phyloP scores from a whole-genome alignment of 306 rosid species.

The Mimosa bimucronata region DNA sequence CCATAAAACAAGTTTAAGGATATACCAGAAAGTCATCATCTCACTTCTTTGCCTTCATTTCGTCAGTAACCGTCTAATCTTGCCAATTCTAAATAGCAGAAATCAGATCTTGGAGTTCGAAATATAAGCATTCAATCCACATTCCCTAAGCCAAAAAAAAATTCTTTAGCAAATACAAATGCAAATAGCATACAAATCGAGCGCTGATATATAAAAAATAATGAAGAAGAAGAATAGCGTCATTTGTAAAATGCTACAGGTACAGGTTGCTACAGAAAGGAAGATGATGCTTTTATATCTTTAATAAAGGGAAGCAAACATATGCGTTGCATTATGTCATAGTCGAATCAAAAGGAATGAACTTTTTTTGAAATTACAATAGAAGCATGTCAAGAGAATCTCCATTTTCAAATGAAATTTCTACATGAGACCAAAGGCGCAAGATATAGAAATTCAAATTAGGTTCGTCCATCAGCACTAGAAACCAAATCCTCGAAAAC shows the following conservation, averaged over 20 bases:
- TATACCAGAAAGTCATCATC: neutral
- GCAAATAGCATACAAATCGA: neutral
- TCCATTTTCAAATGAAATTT: neutral
- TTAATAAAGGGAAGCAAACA: neutral
- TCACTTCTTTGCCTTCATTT: neutral
- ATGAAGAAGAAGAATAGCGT: neutral
- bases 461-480: neutral
- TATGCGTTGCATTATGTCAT: neutral
- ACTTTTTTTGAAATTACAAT: neutral
- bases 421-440: neutral
- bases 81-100: neutral
- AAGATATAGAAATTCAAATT: neutral
- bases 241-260: conserved; percentile 4
- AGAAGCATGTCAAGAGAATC: neutral
- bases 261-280: neutral
- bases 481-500: neutral
- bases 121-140: neutral
- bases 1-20: neutral
- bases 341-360: neutral
- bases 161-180: too few relatives aligned
- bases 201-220: neutral
- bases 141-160: neutral
- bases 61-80: neutral
- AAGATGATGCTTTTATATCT: neutral
- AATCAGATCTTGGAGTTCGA: conserved; percentile 13